These are phyloP conservation scores for Leccinum truebloodii DNA, from an alignment of 768 basidiomycete genomes.

Conservation along the genomic window DNA sequence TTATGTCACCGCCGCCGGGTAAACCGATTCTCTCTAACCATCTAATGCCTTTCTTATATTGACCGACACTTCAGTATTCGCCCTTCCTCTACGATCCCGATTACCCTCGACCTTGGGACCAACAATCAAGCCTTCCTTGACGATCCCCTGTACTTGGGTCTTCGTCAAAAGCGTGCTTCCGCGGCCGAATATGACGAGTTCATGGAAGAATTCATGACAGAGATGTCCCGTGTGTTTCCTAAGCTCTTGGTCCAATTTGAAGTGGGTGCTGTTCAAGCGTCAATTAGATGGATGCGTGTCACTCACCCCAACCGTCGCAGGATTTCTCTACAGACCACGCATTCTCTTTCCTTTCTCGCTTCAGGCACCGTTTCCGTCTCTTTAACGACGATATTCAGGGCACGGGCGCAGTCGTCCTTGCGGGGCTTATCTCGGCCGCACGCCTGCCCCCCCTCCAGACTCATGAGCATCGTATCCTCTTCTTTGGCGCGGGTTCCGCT, in stretches of 20 bases:
- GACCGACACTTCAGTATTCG: conserved; percentile 54
- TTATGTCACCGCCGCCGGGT: conserved; percentile 91
- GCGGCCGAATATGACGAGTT: conserved; percentile 72
- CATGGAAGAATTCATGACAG: conserved; percentile 92
- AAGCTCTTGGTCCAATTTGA: conserved; percentile 87
- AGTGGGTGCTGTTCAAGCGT: conserved; percentile 35
- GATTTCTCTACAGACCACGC: conserved; percentile 94
- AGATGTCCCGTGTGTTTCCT: conserved; percentile 74
- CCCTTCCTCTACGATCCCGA: conserved; percentile 76
- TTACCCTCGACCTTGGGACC: conserved; percentile 87
- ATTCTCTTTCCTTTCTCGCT: conserved; percentile 79
- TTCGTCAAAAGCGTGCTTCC: conserved; percentile 66
- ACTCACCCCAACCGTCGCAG: conserved; percentile 34
- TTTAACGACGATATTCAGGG: conserved; percentile 94
- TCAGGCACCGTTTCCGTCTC: conserved; percentile 71
- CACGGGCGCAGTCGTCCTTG: conserved; percentile 90
- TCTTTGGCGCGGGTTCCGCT: conserved; percentile 90
- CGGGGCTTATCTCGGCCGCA: conserved; percentile 88
- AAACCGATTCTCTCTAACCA: conserved; percentile 19
- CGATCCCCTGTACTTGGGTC: conserved; percentile 89
- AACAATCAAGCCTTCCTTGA: conserved; percentile 78
- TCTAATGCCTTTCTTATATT: conserved; percentile 1
- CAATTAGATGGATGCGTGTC: background rate
- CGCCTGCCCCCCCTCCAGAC: conserved; percentile 67
- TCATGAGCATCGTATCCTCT: conserved; percentile 79